Percentiles rank a stretch among this genome's conserved stretches.
Evolutionary conservation across 202 grass and related monocot species (phyloP).

Genomic region (Alloteropsis angusta): DNA sequence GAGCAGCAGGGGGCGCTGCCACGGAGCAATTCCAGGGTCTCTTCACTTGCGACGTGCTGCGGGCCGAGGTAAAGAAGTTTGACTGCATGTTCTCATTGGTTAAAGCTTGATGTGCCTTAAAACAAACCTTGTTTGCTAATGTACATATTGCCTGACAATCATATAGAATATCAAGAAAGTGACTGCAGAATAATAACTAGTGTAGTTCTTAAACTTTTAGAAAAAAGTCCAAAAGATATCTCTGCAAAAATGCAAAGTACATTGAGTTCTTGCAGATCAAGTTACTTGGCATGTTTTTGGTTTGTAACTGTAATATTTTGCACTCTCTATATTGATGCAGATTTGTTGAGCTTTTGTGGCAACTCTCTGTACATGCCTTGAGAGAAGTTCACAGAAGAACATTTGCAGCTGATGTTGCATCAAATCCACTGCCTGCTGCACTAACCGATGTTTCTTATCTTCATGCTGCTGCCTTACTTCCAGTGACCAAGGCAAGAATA

Average conservation of each 20-base stretch:
- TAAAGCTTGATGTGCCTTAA: neutral
- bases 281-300: neutral
- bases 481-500: slow-evolving; percentile 77
- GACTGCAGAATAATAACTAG: neutral
- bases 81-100: too few relatives aligned
- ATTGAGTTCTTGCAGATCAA: slow-evolving; percentile 1
- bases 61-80: slow-evolving; percentile 51
- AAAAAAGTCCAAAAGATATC: neutral
- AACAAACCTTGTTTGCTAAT: neutral
- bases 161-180: slow-evolving; percentile 1
- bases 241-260: neutral
- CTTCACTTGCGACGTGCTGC: slow-evolving; percentile 89
- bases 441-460: slow-evolving; percentile 97
- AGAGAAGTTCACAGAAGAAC: slow-evolving; percentile 95
- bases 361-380: slow-evolving; percentile 95
- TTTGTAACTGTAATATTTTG: slow-evolving; percentile 9
- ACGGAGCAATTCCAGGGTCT: slow-evolving; percentile 98
- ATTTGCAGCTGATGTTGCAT: slow-evolving; percentile 72
- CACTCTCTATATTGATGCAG: slow-evolving; percentile 38
- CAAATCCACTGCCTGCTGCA: slow-evolving; percentile 73
- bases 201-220: neutral
- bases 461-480: slow-evolving; percentile 90
- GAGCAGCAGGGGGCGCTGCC: slow-evolving; percentile 90
- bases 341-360: slow-evolving; percentile 99
- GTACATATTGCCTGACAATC: neutral